Evolutionary conservation across 2,329 filamentous ascomycete genomes (phyloP), one percentile per base, ranked within the genome.

Genomic region (Huntiella savannae): DNA sequence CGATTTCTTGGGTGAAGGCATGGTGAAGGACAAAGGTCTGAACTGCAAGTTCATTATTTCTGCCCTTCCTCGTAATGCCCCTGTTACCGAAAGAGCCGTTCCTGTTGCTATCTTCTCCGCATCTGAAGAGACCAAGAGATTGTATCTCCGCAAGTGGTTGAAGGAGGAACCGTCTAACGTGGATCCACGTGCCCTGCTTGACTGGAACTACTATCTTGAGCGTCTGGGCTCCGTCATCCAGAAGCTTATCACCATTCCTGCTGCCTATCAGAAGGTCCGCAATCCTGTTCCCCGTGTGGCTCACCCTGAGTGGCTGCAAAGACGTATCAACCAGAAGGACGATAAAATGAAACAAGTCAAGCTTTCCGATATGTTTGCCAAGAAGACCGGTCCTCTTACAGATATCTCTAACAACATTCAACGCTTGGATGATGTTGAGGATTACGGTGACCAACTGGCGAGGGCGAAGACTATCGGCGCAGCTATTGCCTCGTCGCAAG

Each of bases 21-120:
- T 99, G 92, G 79, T 95, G 56, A 98, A 98, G 58, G 92, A 99
- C 63, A 98, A 96, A 62, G 91, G 91, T 3, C 62, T 99, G 54
- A 98, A 98, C 66, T 99, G 91, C 77, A 96, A 96, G 63, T 99
- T 96, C 62, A 95, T 99, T 59, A 95, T 99, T 57, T 94, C 87
- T 44, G 73, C 85, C 11, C 76, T 73, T 52, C 91, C 91, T 3
- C 82, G 78, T 56, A 83, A 83, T 56, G 84, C 88, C 0, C 88
- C 91, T 1, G 87, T 98, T 51, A 98, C 91, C 0, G 92, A 98
- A 54, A 74, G 91, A 55, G 91, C 91, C 16, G 75, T 98, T 49
- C 91, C 91, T 0, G 86, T 98, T 4, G 86, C 91, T 15, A 98
- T 99, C 51, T 96, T 98, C 62, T 95, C 91, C 0, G 86, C 91